Conservation (phyloP, 1,139 yeast species). For the Blastobotrys elegans region DNA sequence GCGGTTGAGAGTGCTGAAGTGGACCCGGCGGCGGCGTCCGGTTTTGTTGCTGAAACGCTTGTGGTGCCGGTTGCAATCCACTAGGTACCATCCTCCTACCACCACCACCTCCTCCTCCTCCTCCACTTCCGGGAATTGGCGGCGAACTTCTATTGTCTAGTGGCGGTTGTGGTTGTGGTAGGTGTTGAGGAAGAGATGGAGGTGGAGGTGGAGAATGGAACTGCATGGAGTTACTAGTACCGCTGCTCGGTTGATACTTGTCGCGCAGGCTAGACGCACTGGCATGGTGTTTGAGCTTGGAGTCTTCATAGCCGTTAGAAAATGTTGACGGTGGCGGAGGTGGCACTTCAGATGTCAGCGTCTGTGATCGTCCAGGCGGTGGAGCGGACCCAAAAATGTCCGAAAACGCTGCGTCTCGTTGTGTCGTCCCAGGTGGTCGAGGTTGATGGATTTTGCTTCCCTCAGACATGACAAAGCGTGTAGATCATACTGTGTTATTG, state of each 20-base stretch:
- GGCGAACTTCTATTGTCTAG: not conserved
- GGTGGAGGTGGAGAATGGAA: not conserved
- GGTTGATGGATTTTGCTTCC: conserved; percentile 14
- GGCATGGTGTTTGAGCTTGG: not conserved
- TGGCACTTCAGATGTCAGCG: conserved; percentile 15
- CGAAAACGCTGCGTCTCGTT: conserved; percentile 34
- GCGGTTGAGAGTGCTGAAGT: not conserved
- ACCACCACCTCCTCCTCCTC: not conserved
- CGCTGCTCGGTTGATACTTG: conserved; percentile 18
- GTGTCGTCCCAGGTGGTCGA: conserved; percentile 20
- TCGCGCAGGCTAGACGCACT: conserved; percentile 4
- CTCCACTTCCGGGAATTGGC: not conserved
- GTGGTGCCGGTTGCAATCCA: conserved; percentile 1
- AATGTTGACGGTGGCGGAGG: conserved; percentile 5
- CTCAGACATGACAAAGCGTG: conserved; percentile 11
- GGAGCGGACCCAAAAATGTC: conserved; percentile 37
- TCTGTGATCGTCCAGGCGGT: conserved; percentile 32
- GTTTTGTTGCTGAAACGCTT: conserved; percentile 2
- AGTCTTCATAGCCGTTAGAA: not conserved
- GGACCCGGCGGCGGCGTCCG: not conserved
- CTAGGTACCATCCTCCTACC: not conserved
- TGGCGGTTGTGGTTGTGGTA: too few relatives aligned
- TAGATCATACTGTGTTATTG: conserved; percentile 1
- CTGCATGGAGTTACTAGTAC: not conserved
- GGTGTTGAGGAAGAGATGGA: not conserved